These are phyloP conservation scores for Sutorius australiensis DNA, from an alignment of 768 basidiomycete genomes.

Conservation along the genomic window DNA sequence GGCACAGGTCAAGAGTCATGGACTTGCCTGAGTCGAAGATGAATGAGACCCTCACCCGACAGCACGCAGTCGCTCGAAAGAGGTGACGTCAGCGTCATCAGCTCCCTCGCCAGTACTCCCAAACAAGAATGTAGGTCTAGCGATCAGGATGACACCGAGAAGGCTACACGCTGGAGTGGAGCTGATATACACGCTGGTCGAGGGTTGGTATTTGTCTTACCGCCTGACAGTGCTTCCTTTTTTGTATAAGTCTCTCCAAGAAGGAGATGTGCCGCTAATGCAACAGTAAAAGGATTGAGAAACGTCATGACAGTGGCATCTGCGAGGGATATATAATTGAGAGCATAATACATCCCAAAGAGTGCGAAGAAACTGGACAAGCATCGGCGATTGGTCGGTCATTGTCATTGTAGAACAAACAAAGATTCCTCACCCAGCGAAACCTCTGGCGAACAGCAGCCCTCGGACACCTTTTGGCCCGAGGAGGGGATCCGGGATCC, in stretches of 20 bases:
- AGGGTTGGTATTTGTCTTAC: neutral
- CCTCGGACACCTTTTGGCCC: conserved; percentile 59
- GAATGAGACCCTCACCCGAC: neutral
- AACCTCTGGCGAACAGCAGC: conserved; percentile 49
- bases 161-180: conserved; percentile 43
- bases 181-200: neutral
- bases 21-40: neutral
- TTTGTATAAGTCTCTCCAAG: neutral
- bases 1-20: neutral
- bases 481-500: conserved; percentile 54
- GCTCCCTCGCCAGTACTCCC: neutral
- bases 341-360: neutral
- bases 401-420: neutral
- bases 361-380: conserved; percentile 51
- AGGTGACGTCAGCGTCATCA: neutral
- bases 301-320: neutral
- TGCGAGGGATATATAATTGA: neutral
- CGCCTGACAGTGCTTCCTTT: neutral
- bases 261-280: neutral
- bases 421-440: conserved; percentile 52
- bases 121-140: neutral
- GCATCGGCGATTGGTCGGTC: neutral
- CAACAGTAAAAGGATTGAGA: neutral
- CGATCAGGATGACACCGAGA: conserved; percentile 71
- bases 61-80: neutral